Base-by-base conservation (phyloP, 106 monocot genomes). In the Dendrobium nobile region DNA sequence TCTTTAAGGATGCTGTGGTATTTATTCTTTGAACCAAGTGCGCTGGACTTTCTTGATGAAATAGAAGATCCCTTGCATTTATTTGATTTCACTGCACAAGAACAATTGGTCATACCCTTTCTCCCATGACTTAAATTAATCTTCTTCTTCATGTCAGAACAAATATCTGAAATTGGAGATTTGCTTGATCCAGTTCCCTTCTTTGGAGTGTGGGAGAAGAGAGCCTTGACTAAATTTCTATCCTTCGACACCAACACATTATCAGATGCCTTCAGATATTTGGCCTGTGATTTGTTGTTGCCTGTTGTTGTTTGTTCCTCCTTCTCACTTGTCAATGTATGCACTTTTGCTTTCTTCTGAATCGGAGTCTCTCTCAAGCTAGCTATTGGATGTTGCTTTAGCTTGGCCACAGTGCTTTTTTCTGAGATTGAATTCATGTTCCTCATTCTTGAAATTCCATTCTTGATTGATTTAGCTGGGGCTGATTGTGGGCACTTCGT, bases 401-500 rank as follows among this genome's bases (percentile, higher is more conserved):
- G 82, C 80, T 80, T 85, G 56, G 77, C 22, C 47, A 65, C 88
- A 43, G 74, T 42, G 22, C 82, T 67, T 77, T 87, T 87, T 37
- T 82, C 80, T 3, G 88, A 76, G n/a, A 88, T 44, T 47, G 85
- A 82, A 72, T 76, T 83, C 15, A 79, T 77, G 33, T 75, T 73
- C 77, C 81, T 82, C 44, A 85, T 65, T 80, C 78, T 88, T n/a
- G 48, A 18, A 8, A 86, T 67, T 73, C 85, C 75, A 40, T 77
- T 75, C 82, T 84, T 91, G 7, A 81, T 48, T 31, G 80, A 67
- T 75, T 96, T 96, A 2, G 88, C 89, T 11, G 95, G 95, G n/a
- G 89, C 95, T 37, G 95, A 88, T 7, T 74, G 87, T 42, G 95
- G 89, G 54, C 89, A 93, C 75, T 84, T 89, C 22, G 73, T 47